These are phyloP conservation scores for Tolypocladium paradoxum DNA, from an alignment of 2,329 filamentous ascomycete species.

Conservation along the genomic window DNA sequence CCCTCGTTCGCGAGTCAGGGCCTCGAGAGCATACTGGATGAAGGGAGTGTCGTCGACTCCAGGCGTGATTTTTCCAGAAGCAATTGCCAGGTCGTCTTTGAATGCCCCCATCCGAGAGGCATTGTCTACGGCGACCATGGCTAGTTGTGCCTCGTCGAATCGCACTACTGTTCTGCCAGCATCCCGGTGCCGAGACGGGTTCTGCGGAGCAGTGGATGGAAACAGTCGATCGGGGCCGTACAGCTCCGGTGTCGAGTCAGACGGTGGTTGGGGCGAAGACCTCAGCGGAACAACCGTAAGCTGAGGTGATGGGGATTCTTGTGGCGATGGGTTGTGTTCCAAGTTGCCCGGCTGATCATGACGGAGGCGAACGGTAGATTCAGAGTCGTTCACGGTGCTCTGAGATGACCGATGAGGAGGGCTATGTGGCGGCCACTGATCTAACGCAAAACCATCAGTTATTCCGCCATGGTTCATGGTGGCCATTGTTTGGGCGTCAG, in stretches of 20 bases:
- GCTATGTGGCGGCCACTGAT: constrained; percentile 3
- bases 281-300: constrained; percentile 17
- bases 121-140: constrained; percentile 25
- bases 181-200: constrained; percentile 7
- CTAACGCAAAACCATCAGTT: constrained; percentile 5
- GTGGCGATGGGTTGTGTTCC: background rate
- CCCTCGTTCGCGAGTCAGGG: constrained; percentile 66
- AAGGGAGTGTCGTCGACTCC: constrained; percentile 78
- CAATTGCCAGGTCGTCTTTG: constrained; percentile 40
- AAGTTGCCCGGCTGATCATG: background rate
- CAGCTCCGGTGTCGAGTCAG: constrained; percentile 27
- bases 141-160: constrained; percentile 28
- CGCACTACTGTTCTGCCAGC: constrained; percentile 11
- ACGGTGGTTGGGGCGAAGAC: constrained; percentile 24
- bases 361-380: background rate
- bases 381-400: background rate
- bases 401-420: background rate
- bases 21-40: constrained; percentile 81
- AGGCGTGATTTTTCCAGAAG: constrained; percentile 52
- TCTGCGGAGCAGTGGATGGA: constrained; percentile 14
- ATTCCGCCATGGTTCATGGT: background rate
- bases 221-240: constrained; percentile 33
- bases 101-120: constrained; percentile 26
- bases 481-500: background rate
- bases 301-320: constrained; percentile 22